Percentiles rank a stretch among this genome's conserved stretches.
Evolutionary conservation across 306 rosid species (phyloP).

Genomic region (Gillenia trifoliata): DNA sequence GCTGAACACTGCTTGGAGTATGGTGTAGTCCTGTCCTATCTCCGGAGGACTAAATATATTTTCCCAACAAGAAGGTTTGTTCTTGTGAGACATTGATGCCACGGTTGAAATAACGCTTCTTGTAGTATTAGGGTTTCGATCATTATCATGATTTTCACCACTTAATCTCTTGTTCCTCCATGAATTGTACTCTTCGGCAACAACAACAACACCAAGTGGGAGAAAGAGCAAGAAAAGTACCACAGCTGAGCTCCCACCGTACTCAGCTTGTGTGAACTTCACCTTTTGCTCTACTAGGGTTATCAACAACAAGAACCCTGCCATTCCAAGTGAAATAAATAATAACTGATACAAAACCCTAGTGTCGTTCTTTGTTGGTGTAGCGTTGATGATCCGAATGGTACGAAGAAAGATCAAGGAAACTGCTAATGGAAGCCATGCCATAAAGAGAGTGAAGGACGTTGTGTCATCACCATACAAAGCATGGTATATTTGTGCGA

Average conservation of each 20-base stretch:
- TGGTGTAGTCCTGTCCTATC: constrained; percentile 16
- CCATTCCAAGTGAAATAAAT: constrained; percentile 16
- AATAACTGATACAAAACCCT: constrained; percentile 15
- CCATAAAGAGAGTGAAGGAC: constrained; percentile 21
- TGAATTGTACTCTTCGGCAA: constrained; percentile 1
- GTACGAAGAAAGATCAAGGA: constrained; percentile 11
- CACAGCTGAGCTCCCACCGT: constrained; percentile 13
- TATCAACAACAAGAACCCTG: constrained; percentile 12
- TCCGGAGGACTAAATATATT: neutral
- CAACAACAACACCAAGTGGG: constrained; percentile 11
- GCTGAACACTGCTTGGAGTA: constrained; percentile 19
- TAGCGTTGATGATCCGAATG: constrained; percentile 7
- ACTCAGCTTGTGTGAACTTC: constrained; percentile 6
- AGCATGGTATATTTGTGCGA: constrained; percentile 23
- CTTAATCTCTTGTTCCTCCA: constrained; percentile 2
- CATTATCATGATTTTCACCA: too few relatives aligned
- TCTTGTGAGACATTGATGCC: neutral
- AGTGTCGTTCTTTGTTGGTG: neutral
- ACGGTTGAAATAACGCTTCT: neutral
- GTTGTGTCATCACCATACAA: constrained; percentile 15
- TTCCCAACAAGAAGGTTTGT: constrained; percentile 7
- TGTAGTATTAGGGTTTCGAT: too few relatives aligned
- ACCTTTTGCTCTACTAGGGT: constrained; percentile 10
- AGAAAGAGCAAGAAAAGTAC: constrained; percentile 24
- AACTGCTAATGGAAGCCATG: constrained; percentile 18